Conservation (phyloP, 768 basidiomycete genomes). For the Pleurotus giganteus region DNA sequence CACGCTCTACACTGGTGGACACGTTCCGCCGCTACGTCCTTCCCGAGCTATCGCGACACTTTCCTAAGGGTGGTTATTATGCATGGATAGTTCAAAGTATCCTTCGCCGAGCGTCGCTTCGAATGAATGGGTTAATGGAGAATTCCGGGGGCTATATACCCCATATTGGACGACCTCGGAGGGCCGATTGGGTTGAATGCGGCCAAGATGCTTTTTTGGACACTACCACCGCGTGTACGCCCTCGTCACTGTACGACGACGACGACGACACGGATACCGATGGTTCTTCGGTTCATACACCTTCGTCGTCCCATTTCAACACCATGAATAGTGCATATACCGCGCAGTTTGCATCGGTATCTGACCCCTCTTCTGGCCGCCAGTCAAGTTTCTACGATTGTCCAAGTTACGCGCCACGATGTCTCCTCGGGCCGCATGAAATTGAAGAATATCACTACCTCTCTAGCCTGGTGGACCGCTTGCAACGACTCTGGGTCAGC, state of each 20-base stretch:
- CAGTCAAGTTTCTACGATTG: slow-evolving; percentile 15
- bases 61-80: slow-evolving; percentile 42
- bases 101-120: slow-evolving; percentile 42
- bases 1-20: slow-evolving; percentile 68
- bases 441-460: slow-evolving; percentile 35
- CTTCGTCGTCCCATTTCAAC: slow-evolving; percentile 30
- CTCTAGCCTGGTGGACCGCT: slow-evolving; percentile 29
- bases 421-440: slow-evolving; percentile 24
- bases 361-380: slow-evolving; percentile 8
- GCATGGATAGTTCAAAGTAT: slow-evolving; percentile 55
- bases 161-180: slow-evolving; percentile 9
- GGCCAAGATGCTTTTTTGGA: slow-evolving; percentile 5
- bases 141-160: slow-evolving; percentile 24
- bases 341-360: slow-evolving; percentile 7
- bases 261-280: slow-evolving; percentile 48
- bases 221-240: slow-evolving; percentile 28
- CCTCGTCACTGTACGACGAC: slow-evolving; percentile 33
- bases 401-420: slow-evolving; percentile 23
- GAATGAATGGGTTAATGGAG: slow-evolving; percentile 40
- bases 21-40: slow-evolving; percentile 61
- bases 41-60: slow-evolving; percentile 43
- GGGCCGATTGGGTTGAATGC: slow-evolving; percentile 9
- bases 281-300: slow-evolving; percentile 48
- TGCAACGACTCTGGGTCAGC: slow-evolving; percentile 38
- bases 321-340: slow-evolving; percentile 13